Conservation (phyloP, 805 yeast genomes). For the Metschnikowia dekortorum region DNA sequence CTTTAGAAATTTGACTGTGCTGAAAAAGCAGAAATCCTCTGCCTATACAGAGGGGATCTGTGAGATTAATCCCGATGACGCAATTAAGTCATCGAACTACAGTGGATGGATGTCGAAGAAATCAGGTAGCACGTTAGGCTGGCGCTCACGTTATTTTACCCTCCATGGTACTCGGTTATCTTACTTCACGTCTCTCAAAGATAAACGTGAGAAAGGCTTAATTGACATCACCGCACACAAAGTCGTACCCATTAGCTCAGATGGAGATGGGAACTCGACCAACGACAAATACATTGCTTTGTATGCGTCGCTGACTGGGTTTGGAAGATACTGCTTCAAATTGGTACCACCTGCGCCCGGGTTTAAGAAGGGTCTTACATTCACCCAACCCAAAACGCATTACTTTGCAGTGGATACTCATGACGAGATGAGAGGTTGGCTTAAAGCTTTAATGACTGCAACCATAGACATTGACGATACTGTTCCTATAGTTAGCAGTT, state of each 20-base stretch:
- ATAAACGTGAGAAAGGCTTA: conserved; percentile 81
- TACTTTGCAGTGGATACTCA: conserved; percentile 90
- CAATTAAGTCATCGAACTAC: conserved; percentile 68
- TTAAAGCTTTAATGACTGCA: conserved; percentile 90
- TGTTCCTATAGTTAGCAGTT: conserved; percentile 87
- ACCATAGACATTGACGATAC: conserved; percentile 94
- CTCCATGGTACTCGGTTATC: conserved; percentile 91
- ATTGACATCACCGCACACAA: conserved; percentile 95
- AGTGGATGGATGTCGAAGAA: conserved; percentile 97
- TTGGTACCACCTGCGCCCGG: conserved; percentile 98
- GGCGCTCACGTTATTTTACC: conserved; percentile 85
- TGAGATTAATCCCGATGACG: conserved; percentile 66
- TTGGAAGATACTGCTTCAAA: conserved; percentile 91
- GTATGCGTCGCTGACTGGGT: conserved; percentile 90
- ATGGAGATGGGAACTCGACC: conserved; percentile 39
- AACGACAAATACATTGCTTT: conserved; percentile 83
- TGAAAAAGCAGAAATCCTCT: conserved; percentile 61
- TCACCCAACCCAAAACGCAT: conserved; percentile 93
- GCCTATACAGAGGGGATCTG: conserved; percentile 89
- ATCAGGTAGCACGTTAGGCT: conserved; percentile 72
- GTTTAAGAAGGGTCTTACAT: conserved; percentile 87
- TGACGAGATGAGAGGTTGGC: conserved; percentile 93
- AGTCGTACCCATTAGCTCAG: conserved; percentile 63
- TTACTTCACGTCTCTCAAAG: conserved; percentile 74
- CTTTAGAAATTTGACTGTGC: conserved; percentile 40